Base-by-base conservation (phyloP, 768 basidiomycete species). In the Lactifluus volemus region DNA sequence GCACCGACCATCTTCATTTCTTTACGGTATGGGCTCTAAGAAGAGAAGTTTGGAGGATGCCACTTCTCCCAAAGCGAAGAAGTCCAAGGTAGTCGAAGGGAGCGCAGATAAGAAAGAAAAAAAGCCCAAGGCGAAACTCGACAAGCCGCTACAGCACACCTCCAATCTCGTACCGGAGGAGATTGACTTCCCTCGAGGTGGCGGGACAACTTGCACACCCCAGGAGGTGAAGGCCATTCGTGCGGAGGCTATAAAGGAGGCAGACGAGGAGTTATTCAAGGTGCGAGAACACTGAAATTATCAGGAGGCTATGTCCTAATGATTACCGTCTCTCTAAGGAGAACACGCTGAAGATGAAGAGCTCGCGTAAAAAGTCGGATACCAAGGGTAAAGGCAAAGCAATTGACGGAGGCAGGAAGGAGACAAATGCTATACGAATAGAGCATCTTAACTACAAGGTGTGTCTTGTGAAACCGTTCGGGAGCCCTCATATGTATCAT, bases 361-460 rank as follows among this genome's bases (percentile, higher is more conserved):
- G 68, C 42, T 79, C 78, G 66, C 82, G 77, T 67, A 77, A 75
- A 63, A 85, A 82, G 66, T 72, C 76, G 25, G 80, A 82, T 11
- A 67, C 62, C 17, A 70, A 74, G 47, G 67, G 61, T 10, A 71
- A 74, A 70, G 60, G 58, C 65, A 67, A 69, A 65, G 59, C 68
- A 2, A 55, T 61, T 67, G 56, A 72, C 68, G 68, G 73, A n/a
- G 72, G 67, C 42, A 75, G 76, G 64, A 84, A 84, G 71, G 78
- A 70, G 49, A 19, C 56, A 49, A 82, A 84, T 51, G 75, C 70
- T 44, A 77, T 87, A 58, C 86, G 93, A 58, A 84, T 96, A 42
- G 94, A 98, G 69, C 89, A 93, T 72, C 77, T 97, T 42, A 97
- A 94, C 69, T 96, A 97, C 78, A 97, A 95, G 77, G 92, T 89